Evolutionary conservation across 805 yeast genomes (phyloP).

Genomic region (Candida coleopterorum): DNA sequence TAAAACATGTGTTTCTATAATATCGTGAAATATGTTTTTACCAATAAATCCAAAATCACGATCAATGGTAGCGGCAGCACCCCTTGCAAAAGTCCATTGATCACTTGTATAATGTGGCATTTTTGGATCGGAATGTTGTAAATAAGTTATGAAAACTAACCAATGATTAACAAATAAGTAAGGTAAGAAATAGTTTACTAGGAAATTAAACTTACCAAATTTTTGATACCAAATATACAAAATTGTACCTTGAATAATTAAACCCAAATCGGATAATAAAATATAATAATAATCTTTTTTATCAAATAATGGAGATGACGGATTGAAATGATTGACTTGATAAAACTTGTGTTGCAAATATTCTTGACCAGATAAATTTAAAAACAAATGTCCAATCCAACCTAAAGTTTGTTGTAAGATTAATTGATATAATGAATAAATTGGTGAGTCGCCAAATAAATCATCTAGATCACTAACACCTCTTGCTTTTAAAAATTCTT

Average conservation of each 20-base stretch:
- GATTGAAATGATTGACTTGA: slow-evolving; percentile 65
- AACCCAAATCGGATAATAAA: slow-evolving; percentile 69
- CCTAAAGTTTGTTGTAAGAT: slow-evolving; percentile 73
- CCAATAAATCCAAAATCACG: slow-evolving; percentile 81
- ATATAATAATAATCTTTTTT: slow-evolving; percentile 68
- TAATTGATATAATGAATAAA: slow-evolving; percentile 52
- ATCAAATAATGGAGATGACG: slow-evolving; percentile 70
- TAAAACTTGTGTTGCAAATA: slow-evolving; percentile 43
- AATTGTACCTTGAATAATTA: slow-evolving; percentile 46
- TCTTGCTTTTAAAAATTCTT: slow-evolving; percentile 42
- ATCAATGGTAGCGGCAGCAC: slow-evolving; percentile 88
- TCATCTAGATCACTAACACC: slow-evolving; percentile 44
- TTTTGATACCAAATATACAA: slow-evolving; percentile 56
- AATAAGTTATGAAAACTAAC: slow-evolving; percentile 80
- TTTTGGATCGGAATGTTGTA: slow-evolving; percentile 76
- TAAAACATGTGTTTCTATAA: slow-evolving; percentile 84
- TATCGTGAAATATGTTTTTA: slow-evolving; percentile 75
- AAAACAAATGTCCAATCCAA: slow-evolving; percentile 60
- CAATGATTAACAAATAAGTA: slow-evolving; percentile 82
- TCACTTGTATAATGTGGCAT: slow-evolving; percentile 75
- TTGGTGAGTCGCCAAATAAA: slow-evolving; percentile 69
- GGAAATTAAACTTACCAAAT: slow-evolving; percentile 59
- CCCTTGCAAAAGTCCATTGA: slow-evolving; percentile 83
- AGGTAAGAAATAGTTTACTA: slow-evolving; percentile 72
- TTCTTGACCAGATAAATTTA: slow-evolving; percentile 75